Conservation (phyloP, 768 basidiomycete genomes). For the Hortiboletus campestris region DNA sequence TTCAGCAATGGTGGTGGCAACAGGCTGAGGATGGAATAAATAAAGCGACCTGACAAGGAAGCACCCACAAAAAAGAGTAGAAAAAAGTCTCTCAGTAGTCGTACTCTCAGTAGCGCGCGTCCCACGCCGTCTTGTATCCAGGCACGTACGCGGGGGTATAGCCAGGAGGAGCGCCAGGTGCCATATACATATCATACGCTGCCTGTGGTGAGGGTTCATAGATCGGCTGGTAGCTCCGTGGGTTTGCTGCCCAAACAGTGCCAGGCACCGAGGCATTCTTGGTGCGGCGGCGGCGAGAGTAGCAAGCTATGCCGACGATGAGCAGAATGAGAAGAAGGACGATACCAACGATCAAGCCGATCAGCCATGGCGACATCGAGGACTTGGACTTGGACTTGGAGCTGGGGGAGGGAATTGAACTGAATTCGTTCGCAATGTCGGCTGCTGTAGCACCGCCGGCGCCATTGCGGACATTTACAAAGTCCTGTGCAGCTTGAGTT, state of each 20-base stretch:
- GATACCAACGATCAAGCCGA: slow-evolving; percentile 16
- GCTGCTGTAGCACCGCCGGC: background rate
- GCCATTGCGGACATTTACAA: slow-evolving; percentile 9
- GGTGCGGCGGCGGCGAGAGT: slow-evolving; percentile 11
- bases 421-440: slow-evolving; percentile 40
- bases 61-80: background rate
- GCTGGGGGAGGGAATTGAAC: slow-evolving; percentile 32
- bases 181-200: slow-evolving; percentile 29
- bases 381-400: slow-evolving; percentile 21
- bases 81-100: background rate
- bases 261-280: background rate
- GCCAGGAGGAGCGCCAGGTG: slow-evolving; percentile 4
- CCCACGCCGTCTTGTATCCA: slow-evolving; percentile 26
- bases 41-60: background rate
- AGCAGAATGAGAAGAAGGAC: slow-evolving; percentile 8
- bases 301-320: background rate
- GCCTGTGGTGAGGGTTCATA: slow-evolving; percentile 29
- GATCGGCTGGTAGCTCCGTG: slow-evolving; percentile 22
- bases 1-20: background rate
- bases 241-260: slow-evolving; percentile 3
- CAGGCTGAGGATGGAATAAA: background rate
- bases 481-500: slow-evolving; percentile 32
- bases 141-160: slow-evolving; percentile 14
- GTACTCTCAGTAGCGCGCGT: slow-evolving; percentile 21
- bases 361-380: slow-evolving; percentile 2